Percentiles rank a stretch among this genome's conserved stretches.
Conservation (phyloP, 2,329 filamentous ascomycete genomes). For the Dactylonectria estremocensis region DNA sequence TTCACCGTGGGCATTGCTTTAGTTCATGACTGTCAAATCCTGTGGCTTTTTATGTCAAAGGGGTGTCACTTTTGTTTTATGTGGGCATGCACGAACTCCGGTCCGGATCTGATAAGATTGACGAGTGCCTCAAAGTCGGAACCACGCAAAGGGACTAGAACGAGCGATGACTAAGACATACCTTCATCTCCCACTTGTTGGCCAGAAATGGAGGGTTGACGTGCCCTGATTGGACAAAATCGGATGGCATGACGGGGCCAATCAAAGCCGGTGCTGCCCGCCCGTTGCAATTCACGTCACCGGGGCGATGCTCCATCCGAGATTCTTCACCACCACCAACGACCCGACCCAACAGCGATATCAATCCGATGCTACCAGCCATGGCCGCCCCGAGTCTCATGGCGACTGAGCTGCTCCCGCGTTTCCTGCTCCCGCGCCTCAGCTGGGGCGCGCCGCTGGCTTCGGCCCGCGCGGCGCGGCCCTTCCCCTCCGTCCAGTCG, state of each 20-base stretch:
- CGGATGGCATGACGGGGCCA: conserved; percentile 30
- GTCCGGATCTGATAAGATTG: conserved; percentile 27
- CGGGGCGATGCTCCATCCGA: conserved; percentile 31
- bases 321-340: conserved; percentile 34
- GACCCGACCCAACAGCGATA: conserved; percentile 28
- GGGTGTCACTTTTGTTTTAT: neutral
- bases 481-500: conserved; percentile 36
- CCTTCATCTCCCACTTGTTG: conserved; percentile 32
- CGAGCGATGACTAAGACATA: conserved; percentile 26
- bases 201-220: conserved; percentile 16
- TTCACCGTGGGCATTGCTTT: too few species aligned
- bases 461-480: conserved; percentile 43
- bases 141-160: conserved; percentile 2
- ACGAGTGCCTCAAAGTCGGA: neutral
- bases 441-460: conserved; percentile 63
- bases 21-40: too few species aligned
- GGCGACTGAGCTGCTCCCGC: conserved; percentile 62
- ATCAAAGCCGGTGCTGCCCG: conserved; percentile 48
- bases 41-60: too few species aligned
- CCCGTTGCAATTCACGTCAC: conserved; percentile 42
- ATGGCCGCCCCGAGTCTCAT: conserved; percentile 49
- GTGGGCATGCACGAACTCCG: conserved; percentile 8
- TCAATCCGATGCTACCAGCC: neutral
- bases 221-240: conserved; percentile 33
- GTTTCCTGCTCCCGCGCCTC: conserved; percentile 69